Base-by-base conservation (phyloP, 2,329 filamentous ascomycete genomes). In the Colletotrichum acutatum region DNA sequence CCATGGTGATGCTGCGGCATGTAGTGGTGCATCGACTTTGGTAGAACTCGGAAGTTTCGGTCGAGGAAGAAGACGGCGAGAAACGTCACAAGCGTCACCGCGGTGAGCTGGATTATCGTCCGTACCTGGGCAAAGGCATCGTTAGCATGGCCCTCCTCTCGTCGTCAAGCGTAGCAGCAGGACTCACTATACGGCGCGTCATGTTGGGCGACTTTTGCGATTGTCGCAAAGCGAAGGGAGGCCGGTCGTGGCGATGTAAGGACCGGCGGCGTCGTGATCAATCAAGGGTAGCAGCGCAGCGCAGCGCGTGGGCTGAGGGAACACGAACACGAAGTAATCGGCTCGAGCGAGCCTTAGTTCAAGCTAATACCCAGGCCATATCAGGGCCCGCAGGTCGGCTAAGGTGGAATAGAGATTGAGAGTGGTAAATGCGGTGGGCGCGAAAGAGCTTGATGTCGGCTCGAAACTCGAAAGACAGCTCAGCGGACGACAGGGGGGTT, bases 1-100 rank as follows among this genome's bases (percentile, higher is more conserved):
- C 95, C 95, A 56, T 94, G 90, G 79, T 97, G 94, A 83, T 98
- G 95, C 74, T 91, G 90, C 30, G 95, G 95, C 78, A 97, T 91
- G 82, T 96, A 94, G 81, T 91, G 93, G 86, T 98, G 95, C 77
- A 98, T 93, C 73, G 93, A 90, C 78, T 92, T 91, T 54, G 95
- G 95, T 46, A 98, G 90, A 72, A 98, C 93, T 77, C 94, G 90
- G 85, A 97, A 97, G 81, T 93, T 94, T 79, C 92, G 94, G 84
- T 98, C 95, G 85, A 98, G 91, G 82, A 97, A 89, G 82, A 96
- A 91, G 76, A 95, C 83, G 78, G 96, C 83, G 78, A 95, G 80
- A 76, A 96, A 86, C 76, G 93, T 90, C 79, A 95, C 85, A 76
- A 89, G 81, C 68, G 90, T 86, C 70, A 95, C 87, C 70, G 90